Evolutionary conservation across 345 rosid genomes (phyloP).

Genomic region (Citrus australasica): DNA sequence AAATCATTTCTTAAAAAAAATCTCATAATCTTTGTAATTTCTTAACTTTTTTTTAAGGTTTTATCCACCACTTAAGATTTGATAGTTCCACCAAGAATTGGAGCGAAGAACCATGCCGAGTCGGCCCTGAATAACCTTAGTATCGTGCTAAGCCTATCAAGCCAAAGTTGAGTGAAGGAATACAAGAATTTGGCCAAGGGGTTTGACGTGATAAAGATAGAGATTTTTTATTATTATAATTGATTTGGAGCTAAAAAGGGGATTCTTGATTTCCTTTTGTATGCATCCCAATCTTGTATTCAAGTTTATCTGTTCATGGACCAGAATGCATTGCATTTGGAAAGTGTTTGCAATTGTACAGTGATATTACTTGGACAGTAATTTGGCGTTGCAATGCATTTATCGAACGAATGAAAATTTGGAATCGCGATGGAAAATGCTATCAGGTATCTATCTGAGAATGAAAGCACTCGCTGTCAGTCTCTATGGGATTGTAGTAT

Average conservation of each 20-base stretch:
- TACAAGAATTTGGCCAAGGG: no score
- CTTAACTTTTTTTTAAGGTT: no score
- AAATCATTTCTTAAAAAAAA: no score
- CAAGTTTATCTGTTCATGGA: background rate
- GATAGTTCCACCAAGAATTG: no score
- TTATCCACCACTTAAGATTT: no score
- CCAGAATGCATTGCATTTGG: background rate
- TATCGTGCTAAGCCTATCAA: no score
- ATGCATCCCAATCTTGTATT: background rate
- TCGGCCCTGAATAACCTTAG: no score
- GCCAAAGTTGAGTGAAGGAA: no score
- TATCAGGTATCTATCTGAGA: conserved; percentile 35
- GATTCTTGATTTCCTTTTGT: background rate
- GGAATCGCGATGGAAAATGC: conserved; percentile 42
- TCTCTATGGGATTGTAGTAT: conserved; percentile 10
- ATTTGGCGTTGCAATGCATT: conserved; percentile 23
- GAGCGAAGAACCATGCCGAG: no score
- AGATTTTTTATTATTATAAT: background rate
- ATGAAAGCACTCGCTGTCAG: conserved; percentile 31
- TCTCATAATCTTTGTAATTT: no score
- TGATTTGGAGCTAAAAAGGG: background rate
- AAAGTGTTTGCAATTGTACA: no score
- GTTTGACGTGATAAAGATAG: background rate
- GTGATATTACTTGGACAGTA: background rate
- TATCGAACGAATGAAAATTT: conserved; percentile 40